These are phyloP conservation scores for Setaria viridis DNA, from an alignment of 202 grass and related monocot species.

Conservation along the genomic window DNA sequence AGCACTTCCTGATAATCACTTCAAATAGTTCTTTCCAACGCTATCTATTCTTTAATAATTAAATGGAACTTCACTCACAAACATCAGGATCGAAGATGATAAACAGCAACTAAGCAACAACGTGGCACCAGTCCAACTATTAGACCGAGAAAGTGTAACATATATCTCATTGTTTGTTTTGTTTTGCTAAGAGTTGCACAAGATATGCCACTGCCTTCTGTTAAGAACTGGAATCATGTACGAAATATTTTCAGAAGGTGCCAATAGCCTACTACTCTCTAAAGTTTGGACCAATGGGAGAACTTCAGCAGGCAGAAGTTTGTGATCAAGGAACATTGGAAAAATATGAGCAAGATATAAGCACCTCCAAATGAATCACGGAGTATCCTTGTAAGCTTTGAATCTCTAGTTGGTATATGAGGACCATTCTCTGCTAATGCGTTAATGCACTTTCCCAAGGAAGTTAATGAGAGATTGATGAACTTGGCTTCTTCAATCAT, in stretches of 20 bases:
- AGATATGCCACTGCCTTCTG: not conserved
- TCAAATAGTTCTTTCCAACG: slow-evolving; percentile 15
- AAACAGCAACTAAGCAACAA: not conserved
- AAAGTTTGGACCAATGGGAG: not conserved
- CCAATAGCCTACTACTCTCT: not conserved
- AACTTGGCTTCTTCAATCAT: slow-evolving; percentile 98
- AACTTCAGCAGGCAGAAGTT: slow-evolving; percentile 22
- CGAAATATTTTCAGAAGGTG: slow-evolving; percentile 8
- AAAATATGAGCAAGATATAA: slow-evolving; percentile 35
- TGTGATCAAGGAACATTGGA: slow-evolving; percentile 1
- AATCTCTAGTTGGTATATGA: slow-evolving; percentile 94
- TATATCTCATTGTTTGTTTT: slow-evolving; percentile 19
- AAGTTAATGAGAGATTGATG: slow-evolving; percentile 96
- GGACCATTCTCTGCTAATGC: slow-evolving; percentile 93
- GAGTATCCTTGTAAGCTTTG: slow-evolving; percentile 94
- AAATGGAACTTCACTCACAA: not conserved
- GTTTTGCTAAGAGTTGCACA: slow-evolving; percentile 3
- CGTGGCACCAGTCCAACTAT: slow-evolving; percentile 5
- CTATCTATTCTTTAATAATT: slow-evolving; percentile 14
- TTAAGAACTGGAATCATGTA: slow-evolving; percentile 1
- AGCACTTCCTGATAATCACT: not conserved
- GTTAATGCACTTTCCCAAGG: slow-evolving; percentile 97
- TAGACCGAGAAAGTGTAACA: slow-evolving; percentile 18
- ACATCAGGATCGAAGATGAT: slow-evolving; percentile 12
- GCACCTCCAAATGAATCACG: slow-evolving; percentile 99